Evolutionary conservation across 2,329 filamentous ascomycete species (phyloP).

Genomic region (Nakataea oryzae): DNA sequence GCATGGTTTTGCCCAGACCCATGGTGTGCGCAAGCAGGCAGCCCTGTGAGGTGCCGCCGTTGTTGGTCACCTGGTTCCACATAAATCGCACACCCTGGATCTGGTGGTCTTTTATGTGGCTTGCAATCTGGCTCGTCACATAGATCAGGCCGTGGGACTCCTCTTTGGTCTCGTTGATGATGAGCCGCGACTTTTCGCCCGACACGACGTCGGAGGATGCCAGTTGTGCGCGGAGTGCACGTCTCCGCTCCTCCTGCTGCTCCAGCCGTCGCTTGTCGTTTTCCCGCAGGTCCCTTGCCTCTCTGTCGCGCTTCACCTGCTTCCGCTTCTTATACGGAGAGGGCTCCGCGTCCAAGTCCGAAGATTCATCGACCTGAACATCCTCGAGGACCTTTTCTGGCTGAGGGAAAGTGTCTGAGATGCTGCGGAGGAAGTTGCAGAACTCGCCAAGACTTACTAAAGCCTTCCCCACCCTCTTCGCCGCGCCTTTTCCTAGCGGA

Average conservation of each 20-base stretch:
- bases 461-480: background rate
- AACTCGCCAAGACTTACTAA: conserved; percentile 6
- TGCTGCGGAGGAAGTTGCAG: conserved; percentile 9
- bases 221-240: conserved; percentile 33
- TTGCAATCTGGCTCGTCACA: conserved; percentile 53
- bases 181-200: conserved; percentile 38
- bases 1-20: conserved; percentile 90
- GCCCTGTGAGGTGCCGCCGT: conserved; percentile 50
- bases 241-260: conserved; percentile 42
- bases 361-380: background rate
- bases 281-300: conserved; percentile 42
- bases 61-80: conserved; percentile 71
- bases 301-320: conserved; percentile 34
- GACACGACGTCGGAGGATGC: conserved; percentile 29
- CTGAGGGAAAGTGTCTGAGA: conserved; percentile 3
- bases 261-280: conserved; percentile 40
- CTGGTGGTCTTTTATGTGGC: conserved; percentile 68
- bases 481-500: background rate
- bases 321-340: conserved; percentile 32
- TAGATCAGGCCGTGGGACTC: conserved; percentile 52
- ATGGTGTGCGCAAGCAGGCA: conserved; percentile 83
- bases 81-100: conserved; percentile 74
- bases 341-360: conserved; percentile 14
- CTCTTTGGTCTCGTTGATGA: conserved; percentile 57
- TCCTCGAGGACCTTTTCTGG: background rate